Evolutionary conservation across 1,284 basidiomycete genomes (phyloP), one percentile per base, ranked within the genome.

Genomic region (Boletus hoseneyae): DNA sequence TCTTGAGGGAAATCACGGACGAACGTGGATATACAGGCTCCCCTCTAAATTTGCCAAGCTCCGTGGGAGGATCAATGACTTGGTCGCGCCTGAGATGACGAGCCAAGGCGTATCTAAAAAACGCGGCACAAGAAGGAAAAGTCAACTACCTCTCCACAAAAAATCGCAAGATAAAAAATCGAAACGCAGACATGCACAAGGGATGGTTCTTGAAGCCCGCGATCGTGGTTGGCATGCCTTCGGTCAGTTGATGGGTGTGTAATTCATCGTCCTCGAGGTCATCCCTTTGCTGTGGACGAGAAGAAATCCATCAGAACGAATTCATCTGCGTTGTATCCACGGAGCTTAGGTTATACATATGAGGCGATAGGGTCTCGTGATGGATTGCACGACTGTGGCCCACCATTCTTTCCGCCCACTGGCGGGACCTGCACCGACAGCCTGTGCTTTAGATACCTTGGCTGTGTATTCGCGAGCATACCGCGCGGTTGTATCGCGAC

Each of bases 161-260:
- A 50, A 36, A 19, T 18, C 27, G 15, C 11, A 55, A 15, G 42
- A 27, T 47, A 42, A 64, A 42, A 44, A 23, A 25, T 6, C 6
- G 36, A 19, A 44, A 42, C 1, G 35, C 15, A 21, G 48, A 23
- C 25, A 61, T 85, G 54, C 59, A 93, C 84, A 97, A 69, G 2
- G 96, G 93, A 69, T 99, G 96, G 62, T 94, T 89, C 68, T 99
- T 98, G 80, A 98, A 99, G 0, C 92, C 95, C 21, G 76, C 77
- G 56, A 98, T 79, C 27, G 90, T 89, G 11, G 85, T 87, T 0
- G 96, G 96, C 92, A 99, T 97, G n/a, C 88, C 91, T 69, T 97
- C 96, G 25, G 80, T 82, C 57, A 90, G 72, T 62, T 92, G 87
- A 51, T 83, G 82, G 1, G 76, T 77, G 54, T 90, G 80, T 27